Conservation (phyloP, 1,139 yeast species). For the Yamadazyma atmosphaerica region DNA sequence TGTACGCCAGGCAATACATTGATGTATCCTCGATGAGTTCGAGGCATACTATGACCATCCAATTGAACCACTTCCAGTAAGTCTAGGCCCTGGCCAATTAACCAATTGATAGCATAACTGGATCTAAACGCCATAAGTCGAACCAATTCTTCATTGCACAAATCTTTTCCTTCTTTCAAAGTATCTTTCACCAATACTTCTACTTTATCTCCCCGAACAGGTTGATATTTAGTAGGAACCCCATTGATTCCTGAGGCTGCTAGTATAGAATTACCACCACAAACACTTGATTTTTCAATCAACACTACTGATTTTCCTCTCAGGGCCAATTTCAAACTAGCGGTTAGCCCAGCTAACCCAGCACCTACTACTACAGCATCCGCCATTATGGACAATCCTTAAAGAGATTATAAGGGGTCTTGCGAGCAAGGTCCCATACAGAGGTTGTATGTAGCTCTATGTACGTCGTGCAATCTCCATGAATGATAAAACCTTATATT, state of each 20-base stretch:
- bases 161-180: conserved; percentile 31
- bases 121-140: conserved; percentile 26
- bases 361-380: conserved; percentile 32
- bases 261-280: conserved; percentile 41
- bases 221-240: conserved; percentile 32
- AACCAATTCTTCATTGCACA: conserved; percentile 25
- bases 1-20: conserved; percentile 40
- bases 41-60: conserved; percentile 39
- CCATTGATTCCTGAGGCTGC: conserved; percentile 46
- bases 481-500: too few species aligned
- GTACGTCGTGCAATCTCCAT: background rate
- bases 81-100: conserved; percentile 26
- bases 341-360: conserved; percentile 39
- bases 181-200: conserved; percentile 29
- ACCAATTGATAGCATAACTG: conserved; percentile 33
- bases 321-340: conserved; percentile 26
- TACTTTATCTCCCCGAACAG: conserved; percentile 22
- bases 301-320: conserved; percentile 27
- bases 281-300: conserved; percentile 29
- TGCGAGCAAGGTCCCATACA: too few species aligned
- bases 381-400: background rate
- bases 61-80: conserved; percentile 28
- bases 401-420: background rate
- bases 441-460: background rate
- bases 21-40: conserved; percentile 38